Evolutionary conservation across 2,329 filamentous ascomycete species (phyloP), one percentile per base, ranked within the genome.

Genomic region (Venturia carpophila): DNA sequence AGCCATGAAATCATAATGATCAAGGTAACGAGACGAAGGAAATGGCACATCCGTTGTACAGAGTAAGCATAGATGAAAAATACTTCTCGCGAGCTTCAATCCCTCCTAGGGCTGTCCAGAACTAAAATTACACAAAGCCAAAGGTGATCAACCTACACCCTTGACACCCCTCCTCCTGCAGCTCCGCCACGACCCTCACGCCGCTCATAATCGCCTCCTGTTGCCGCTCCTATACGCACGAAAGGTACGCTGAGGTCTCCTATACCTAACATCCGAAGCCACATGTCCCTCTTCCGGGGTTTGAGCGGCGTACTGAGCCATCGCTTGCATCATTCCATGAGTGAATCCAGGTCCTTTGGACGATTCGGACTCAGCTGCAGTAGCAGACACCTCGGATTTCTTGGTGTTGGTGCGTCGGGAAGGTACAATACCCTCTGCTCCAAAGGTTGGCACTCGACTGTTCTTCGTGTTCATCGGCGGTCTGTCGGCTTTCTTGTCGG

Each of bases 321-420:
- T 58, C n/a, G 47, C 47, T 15, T 52, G 47, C 21, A 52, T 52
- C 47, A 52, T 52, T 13, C 47, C 47, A 52, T 52, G 47, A 10
- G 47, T 52, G n/a, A 27, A 52, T 27, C 47, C 47, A 52, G 5
- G 21, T 52, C 4, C 47, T 27, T 52, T 52, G 11, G 47, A 52
- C 24, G 47, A 2, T 27, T 52, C 47, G 2, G 47, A n/a, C 1
- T 52, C 47, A 15, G 47, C 47, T 13, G 47, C 21, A 34, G 52
- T 58, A 4, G 52, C 52, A 5, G 52, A 37, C 7, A 37, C 52
- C 30, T 58, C 52, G 9, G 52, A 37, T 58, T 58, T 37, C 30
- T 58, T 58, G 9, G 52, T 58, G 24, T 37, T 58, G 27, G 52
- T 58, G 30, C 52, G 52, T 19, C 52, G 30, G 10, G 30, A 21